A percentile compares a stretch with the other conserved stretches of the same genome.
These are phyloP conservation scores for Didymella pinodella DNA, from an alignment of 2,329 filamentous ascomycete species.

Conservation along the genomic window DNA sequence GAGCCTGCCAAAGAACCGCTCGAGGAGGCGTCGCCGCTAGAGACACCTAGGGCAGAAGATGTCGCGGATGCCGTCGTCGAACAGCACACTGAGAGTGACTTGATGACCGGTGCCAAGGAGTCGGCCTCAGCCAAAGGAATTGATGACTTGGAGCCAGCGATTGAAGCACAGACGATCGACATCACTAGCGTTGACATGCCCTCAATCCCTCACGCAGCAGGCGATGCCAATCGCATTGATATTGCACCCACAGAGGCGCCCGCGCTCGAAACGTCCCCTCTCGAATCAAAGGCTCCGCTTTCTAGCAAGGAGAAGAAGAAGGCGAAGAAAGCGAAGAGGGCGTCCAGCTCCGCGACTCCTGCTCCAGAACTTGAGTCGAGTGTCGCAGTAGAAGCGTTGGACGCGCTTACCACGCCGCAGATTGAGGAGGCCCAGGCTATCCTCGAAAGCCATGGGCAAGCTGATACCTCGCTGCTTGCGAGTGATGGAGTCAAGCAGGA, in stretches of 20 bases:
- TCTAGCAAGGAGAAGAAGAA: conserved; percentile 36
- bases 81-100: not conserved
- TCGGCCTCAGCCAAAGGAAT: not conserved
- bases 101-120: not conserved
- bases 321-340: conserved; percentile 35
- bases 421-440: conserved; percentile 4
- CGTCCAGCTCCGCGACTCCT: conserved; percentile 25
- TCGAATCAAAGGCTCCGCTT: conserved; percentile 6
- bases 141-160: not conserved
- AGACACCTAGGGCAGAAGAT: conserved; percentile 1
- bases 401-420: conserved; percentile 4
- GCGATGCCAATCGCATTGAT: conserved; percentile 1
- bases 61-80: conserved; percentile 5
- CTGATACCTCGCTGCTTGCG: not conserved
- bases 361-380: conserved; percentile 13
- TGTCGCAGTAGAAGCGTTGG: conserved; percentile 1
- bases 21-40: conserved; percentile 7
- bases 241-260: not conserved
- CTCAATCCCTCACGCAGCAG: conserved; percentile 1
- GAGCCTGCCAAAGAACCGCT: conserved; percentile 16
- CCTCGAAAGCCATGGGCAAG: conserved; percentile 1
- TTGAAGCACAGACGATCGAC: not conserved
- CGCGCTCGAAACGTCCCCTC: not conserved
- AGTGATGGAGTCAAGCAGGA: conserved; percentile 2
- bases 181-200: not conserved